A percentile compares a stretch with the other conserved stretches of the same genome.
Evolutionary conservation across 495 filamentous ascomycete genomes (phyloP).

Genomic region (Cercophora sp.): DNA sequence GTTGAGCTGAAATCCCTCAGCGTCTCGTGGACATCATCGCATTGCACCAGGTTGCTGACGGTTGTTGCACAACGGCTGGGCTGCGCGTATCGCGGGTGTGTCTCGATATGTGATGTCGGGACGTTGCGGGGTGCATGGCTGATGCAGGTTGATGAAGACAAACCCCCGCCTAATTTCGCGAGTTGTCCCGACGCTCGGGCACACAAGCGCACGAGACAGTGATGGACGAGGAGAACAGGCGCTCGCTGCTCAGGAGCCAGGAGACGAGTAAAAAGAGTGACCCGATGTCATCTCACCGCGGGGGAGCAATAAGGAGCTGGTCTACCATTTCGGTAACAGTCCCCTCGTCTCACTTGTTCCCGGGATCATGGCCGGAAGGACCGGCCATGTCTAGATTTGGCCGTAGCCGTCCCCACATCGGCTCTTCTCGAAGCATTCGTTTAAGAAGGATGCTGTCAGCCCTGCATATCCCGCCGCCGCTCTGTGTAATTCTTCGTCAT

Average conservation of each 20-base stretch:
- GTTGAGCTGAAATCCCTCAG: too few species aligned
- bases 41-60: neutral
- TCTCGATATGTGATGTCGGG: conserved; percentile 4
- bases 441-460: conserved; percentile 21
- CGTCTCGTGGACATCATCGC: neutral
- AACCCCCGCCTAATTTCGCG: conserved; percentile 7
- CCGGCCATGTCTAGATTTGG: conserved; percentile 1
- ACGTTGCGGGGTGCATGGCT: conserved; percentile 4
- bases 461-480: conserved; percentile 19
- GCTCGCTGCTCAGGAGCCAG: too few species aligned
- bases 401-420: conserved; percentile 10
- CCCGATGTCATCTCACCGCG: conserved; percentile 7
- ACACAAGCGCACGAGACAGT: neutral
- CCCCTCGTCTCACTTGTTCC: conserved; percentile 11
- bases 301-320: neutral
- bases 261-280: conserved; percentile 3
- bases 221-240: neutral
- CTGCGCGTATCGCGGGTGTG: conserved; percentile 7
- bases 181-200: conserved; percentile 8
- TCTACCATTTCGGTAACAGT: conserved; percentile 13
- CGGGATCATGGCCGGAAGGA: conserved; percentile 8
- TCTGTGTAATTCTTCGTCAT: conserved; percentile 1
- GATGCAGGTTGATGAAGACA: conserved; percentile 1
- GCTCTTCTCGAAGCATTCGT: conserved; percentile 26
- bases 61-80: neutral